Evolutionary conservation across 176 grass and related monocot species (phyloP).

Genomic region (Triticum timopheevii): DNA sequence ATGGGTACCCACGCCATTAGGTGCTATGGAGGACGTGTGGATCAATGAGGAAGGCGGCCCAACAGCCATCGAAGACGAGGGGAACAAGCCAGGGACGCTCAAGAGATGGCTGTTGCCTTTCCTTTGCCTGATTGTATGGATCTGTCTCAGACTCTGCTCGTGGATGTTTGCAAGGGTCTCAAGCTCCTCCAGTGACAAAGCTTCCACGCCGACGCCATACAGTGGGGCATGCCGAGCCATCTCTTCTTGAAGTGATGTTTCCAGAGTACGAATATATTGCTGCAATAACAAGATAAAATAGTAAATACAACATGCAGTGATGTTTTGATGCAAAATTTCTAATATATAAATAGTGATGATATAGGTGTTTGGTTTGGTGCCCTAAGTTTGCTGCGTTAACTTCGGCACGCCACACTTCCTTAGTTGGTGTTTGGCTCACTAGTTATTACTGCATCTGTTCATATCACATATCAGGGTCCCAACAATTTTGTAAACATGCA

Average conservation of each 20-base stretch:
- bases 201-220: constrained; percentile 76
- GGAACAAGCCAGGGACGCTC: constrained; percentile 57
- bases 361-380: background rate
- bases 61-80: constrained; percentile 50
- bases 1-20: constrained; percentile 56
- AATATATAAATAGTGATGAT: background rate
- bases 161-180: constrained; percentile 82
- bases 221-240: constrained; percentile 84
- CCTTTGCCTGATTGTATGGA: constrained; percentile 65
- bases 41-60: constrained; percentile 59
- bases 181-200: constrained; percentile 69
- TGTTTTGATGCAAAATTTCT: background rate
- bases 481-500: background rate
- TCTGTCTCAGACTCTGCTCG: constrained; percentile 73
- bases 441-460: background rate
- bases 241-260: constrained; percentile 90
- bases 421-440: background rate
- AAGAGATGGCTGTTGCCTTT: constrained; percentile 58
- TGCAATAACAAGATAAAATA: constrained; percentile 44
- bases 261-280: constrained; percentile 91
- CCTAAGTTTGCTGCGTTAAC: background rate
- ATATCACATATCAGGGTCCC: background rate
- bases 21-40: constrained; percentile 54
- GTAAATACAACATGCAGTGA: constrained; percentile 17
- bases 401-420: background rate